Conservation (phyloP, 2,329 filamentous ascomycete genomes). For the Ambrosiella beaveri region DNA sequence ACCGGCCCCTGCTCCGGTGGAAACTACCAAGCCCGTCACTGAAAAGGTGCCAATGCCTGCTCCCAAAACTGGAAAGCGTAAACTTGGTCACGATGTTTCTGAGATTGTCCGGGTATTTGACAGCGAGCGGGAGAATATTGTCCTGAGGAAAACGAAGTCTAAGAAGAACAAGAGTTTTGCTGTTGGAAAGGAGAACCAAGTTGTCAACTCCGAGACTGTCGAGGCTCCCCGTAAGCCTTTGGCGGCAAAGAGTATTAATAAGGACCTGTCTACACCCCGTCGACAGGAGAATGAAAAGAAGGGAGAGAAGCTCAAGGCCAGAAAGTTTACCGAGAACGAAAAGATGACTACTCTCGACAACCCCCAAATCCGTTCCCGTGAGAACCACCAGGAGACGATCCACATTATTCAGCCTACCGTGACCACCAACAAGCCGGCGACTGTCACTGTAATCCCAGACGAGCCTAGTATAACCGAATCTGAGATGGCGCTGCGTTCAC, state of each 20-base stretch:
- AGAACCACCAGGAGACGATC: not conserved
- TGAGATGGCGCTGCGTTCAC: conserved; percentile 28
- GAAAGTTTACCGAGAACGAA: not conserved
- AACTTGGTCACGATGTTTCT: conserved; percentile 3
- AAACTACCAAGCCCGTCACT: not conserved
- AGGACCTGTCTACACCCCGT: conserved; percentile 26
- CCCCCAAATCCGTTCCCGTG: not conserved
- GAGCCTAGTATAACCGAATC: conserved; percentile 18
- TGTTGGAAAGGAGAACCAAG: conserved; percentile 25
- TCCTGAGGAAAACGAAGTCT: conserved; percentile 18
- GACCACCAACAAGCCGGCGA: conserved; percentile 3
- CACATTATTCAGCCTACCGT: conserved; percentile 4
- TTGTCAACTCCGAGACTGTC: conserved; percentile 15
- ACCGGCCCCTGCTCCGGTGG: not conserved
- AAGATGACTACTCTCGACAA: not conserved
- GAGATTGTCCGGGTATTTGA: conserved; percentile 1
- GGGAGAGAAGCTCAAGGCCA: not conserved
- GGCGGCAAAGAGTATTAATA: conserved; percentile 41
- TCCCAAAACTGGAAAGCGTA: conserved; percentile 10
- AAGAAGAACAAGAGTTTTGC: conserved; percentile 29
- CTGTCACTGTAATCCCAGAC: conserved; percentile 13
- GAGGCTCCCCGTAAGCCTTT: conserved; percentile 30
- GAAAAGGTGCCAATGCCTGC: not conserved
- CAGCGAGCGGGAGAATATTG: conserved; percentile 6
- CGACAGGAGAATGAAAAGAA: conserved; percentile 4